Conservation (phyloP, 192 early-diverging fungal genomes). For the Thamnidium elegans region DNA sequence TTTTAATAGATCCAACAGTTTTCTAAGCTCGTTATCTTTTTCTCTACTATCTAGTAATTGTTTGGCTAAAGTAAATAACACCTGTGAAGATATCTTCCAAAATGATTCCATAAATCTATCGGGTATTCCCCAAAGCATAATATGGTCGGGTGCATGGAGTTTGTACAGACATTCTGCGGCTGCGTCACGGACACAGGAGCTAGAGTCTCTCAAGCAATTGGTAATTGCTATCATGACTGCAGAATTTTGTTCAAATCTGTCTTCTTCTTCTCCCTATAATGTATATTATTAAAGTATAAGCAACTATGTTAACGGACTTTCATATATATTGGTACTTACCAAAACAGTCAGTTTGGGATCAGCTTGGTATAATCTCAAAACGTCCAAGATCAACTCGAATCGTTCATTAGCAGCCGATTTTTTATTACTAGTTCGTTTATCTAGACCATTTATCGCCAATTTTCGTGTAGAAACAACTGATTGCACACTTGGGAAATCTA, state of each 20-base stretch:
- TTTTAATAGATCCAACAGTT: slow-evolving; percentile 63
- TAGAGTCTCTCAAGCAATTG: slow-evolving; percentile 71
- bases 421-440: slow-evolving; percentile 46
- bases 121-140: slow-evolving; percentile 77
- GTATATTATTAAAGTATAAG: slow-evolving; percentile 11
- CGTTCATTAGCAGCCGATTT: slow-evolving; percentile 61
- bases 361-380: slow-evolving; percentile 68
- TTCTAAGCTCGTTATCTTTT: slow-evolving; percentile 57
- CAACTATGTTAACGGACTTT: too few species aligned
- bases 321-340: slow-evolving; percentile 38
- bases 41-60: slow-evolving; percentile 70
- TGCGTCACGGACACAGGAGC: slow-evolving; percentile 59
- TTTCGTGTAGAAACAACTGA: slow-evolving; percentile 23
- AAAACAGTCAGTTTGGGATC: slow-evolving; percentile 72
- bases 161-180: slow-evolving; percentile 71
- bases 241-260: slow-evolving; percentile 68
- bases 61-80: slow-evolving; percentile 64
- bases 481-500: slow-evolving; percentile 7
- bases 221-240: slow-evolving; percentile 69
- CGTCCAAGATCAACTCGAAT: slow-evolving; percentile 70
- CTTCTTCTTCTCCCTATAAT: slow-evolving; percentile 56
- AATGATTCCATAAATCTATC: slow-evolving; percentile 68
- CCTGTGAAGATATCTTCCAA: slow-evolving; percentile 69
- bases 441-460: slow-evolving; percentile 30
- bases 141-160: slow-evolving; percentile 65